These are phyloP conservation scores for Aspergillus egyptiacus DNA, from an alignment of 495 filamentous ascomycete genomes.

Conservation along the genomic window DNA sequence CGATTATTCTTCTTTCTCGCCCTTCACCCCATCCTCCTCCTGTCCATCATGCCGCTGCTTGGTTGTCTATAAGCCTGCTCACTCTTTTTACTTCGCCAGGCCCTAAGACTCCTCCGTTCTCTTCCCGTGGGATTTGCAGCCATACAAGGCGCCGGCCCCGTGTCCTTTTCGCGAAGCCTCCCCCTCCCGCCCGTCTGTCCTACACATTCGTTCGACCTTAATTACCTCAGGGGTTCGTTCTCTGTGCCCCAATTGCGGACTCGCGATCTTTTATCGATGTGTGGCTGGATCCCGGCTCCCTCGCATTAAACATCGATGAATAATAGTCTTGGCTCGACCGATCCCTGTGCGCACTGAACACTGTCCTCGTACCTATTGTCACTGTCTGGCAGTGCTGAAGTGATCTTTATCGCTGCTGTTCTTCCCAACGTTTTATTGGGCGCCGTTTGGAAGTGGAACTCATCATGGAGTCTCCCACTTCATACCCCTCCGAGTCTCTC, in stretches of 20 bases:
- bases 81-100: slow-evolving; percentile 11
- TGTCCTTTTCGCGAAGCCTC: slow-evolving; percentile 12
- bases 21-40: not conserved
- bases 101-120: not conserved
- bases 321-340: slow-evolving; percentile 13
- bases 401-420: not conserved
- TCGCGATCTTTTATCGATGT: slow-evolving; percentile 13
- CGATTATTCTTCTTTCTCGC: not conserved
- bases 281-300: slow-evolving; percentile 10
- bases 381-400: not conserved
- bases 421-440: not conserved
- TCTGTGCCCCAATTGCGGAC: slow-evolving; percentile 4
- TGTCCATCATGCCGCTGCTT: slow-evolving; percentile 6
- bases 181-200: slow-evolving; percentile 3
- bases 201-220: not conserved
- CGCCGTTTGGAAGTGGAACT: slow-evolving; percentile 4
- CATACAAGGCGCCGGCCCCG: slow-evolving; percentile 12
- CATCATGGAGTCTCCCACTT: slow-evolving; percentile 40
- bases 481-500: slow-evolving; percentile 71
- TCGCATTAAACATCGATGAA: slow-evolving; percentile 11
- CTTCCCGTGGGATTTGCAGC: slow-evolving; percentile 7
- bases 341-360: slow-evolving; percentile 11
- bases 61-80: slow-evolving; percentile 10
- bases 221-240: not conserved
- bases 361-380: not conserved